Base-by-base conservation (phyloP, 768 basidiomycete genomes). In the Macrolepiota dolichaula region DNA sequence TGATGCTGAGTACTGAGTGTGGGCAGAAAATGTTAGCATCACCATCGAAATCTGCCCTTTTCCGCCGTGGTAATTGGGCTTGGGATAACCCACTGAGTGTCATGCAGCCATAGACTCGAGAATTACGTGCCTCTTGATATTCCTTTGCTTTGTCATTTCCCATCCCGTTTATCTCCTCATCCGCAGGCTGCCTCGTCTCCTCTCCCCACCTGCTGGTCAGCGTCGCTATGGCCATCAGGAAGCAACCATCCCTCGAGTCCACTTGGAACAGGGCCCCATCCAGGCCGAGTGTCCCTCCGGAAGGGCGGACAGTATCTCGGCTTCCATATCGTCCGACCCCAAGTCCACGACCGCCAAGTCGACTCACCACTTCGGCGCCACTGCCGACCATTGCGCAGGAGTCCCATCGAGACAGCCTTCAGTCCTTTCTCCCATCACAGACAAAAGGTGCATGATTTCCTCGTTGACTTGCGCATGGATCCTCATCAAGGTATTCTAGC, bases 401-500 rank as follows among this genome's bases (percentile, higher is more conserved):
- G 17, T 2, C 22, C n/a, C 29, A 37, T 42, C 13, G 40, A n/a
- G 50, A 46, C 2, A 35, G 35, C 15, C 13, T 24, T 40, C 50
- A 40, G 37, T 24, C 50, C 27, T 55, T 49, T 42, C n/a, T 54
- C 13, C 59, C 52, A n/a, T 53, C 51, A 15, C 52, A 36, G 27
- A 46, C 44, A 22, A 54, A 54, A 61, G 59, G 59, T 54, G 55
- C 38, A 24, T 27, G 12, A 25, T 42, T 19, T 37, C 29, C 50
- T 51, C 35, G 12, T 17, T 17, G 25, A 22, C 24, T 22, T 27
- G 22, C 24, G 9, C 27, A 24, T 51, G 15, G 56, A 47, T 29
- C 22, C 53, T 61, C 22, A 46, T 35, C 22, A 37, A 50, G 27
- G 37, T 17, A 37, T 47, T 19, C 22, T 52, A 75, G 90, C 81